Evolutionary conservation across 805 yeast genomes (phyloP).

Genomic region (Starmerella floricola): DNA sequence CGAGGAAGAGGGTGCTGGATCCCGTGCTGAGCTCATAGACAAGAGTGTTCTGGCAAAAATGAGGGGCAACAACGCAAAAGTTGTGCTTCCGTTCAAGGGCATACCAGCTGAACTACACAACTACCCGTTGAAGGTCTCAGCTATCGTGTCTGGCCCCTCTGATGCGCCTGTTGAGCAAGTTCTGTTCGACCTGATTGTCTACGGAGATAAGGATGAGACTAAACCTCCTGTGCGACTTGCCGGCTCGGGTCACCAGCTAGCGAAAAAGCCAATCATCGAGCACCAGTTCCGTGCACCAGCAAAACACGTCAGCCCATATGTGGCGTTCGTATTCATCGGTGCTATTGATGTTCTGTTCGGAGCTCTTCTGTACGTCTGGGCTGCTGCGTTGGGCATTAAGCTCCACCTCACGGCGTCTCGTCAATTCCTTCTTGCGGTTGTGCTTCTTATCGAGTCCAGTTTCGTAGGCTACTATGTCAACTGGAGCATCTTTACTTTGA

Average conservation of each 20-base stretch:
- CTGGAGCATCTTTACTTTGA: conserved; percentile 47
- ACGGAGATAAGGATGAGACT: conserved; percentile 17
- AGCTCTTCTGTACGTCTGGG: conserved; percentile 31
- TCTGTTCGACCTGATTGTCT: conserved; percentile 17
- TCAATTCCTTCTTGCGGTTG: conserved; percentile 31
- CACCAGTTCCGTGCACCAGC: conserved; percentile 51
- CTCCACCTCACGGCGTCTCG: not conserved
- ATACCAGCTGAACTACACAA: conserved; percentile 27
- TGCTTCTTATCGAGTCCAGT: conserved; percentile 41
- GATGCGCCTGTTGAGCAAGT: conserved; percentile 11
- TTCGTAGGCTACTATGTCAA: conserved; percentile 49
- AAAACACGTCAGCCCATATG: conserved; percentile 37
- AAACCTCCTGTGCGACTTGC: conserved; percentile 5
- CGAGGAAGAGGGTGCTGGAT: not conserved
- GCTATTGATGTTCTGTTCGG: conserved; percentile 35
- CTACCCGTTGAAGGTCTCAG: conserved; percentile 20
- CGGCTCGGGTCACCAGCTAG: conserved; percentile 23
- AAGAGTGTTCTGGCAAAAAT: conserved; percentile 22
- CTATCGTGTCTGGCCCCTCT: conserved; percentile 26
- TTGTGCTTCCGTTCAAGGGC: conserved; percentile 25
- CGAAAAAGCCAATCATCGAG: conserved; percentile 46
- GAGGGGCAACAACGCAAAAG: conserved; percentile 27
- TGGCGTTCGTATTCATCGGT: conserved; percentile 43
- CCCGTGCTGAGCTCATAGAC: conserved; percentile 6
- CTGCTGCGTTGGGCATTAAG: conserved; percentile 25